Conservation (phyloP, 1,284 basidiomycete species). For the Ganoderma resinaceum region DNA sequence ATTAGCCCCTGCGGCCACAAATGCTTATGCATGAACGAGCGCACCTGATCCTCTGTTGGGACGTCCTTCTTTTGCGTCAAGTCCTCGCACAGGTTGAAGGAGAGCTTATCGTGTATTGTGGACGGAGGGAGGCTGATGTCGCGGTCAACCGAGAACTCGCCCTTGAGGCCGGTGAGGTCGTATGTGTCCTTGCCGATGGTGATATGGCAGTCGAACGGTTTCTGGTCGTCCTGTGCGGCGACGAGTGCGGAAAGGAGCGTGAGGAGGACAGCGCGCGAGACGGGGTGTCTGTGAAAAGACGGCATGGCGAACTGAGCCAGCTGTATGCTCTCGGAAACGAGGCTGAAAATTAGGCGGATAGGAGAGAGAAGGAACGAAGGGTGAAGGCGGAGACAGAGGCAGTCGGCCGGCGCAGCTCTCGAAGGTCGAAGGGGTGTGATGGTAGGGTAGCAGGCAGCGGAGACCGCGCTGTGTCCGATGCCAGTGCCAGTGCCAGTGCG, state of each 20-base stretch:
- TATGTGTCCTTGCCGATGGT: slow-evolving; percentile 55
- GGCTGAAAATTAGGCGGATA: background rate
- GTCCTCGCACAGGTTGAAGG: slow-evolving; percentile 63
- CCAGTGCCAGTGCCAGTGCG: slow-evolving; percentile 2
- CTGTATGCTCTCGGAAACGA: slow-evolving; percentile 5
- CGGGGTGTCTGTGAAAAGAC: slow-evolving; percentile 28
- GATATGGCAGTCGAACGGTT: slow-evolving; percentile 62
- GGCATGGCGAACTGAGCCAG: slow-evolving; percentile 34
- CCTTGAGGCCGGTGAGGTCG: slow-evolving; percentile 63
- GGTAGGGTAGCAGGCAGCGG: slow-evolving; percentile 4
- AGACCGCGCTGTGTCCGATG: slow-evolving; percentile 1
- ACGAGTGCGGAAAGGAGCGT: slow-evolving; percentile 42
- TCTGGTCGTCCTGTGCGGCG: slow-evolving; percentile 45
- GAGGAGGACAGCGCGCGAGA: slow-evolving; percentile 43
- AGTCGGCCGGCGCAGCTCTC: slow-evolving; percentile 14
- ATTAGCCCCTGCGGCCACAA: slow-evolving; percentile 16
- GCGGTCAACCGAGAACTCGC: slow-evolving; percentile 52
- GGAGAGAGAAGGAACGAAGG: background rate
- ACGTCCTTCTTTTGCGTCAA: slow-evolving; percentile 55
- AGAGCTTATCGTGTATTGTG: slow-evolving; percentile 44
- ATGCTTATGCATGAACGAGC: slow-evolving; percentile 29
- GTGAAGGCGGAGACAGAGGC: slow-evolving; percentile 7
- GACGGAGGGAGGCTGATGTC: slow-evolving; percentile 49
- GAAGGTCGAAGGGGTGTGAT: background rate
- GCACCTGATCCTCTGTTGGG: slow-evolving; percentile 71